Conservation (phyloP, 1,284 basidiomycete species). For the Puccinia horiana region DNA sequence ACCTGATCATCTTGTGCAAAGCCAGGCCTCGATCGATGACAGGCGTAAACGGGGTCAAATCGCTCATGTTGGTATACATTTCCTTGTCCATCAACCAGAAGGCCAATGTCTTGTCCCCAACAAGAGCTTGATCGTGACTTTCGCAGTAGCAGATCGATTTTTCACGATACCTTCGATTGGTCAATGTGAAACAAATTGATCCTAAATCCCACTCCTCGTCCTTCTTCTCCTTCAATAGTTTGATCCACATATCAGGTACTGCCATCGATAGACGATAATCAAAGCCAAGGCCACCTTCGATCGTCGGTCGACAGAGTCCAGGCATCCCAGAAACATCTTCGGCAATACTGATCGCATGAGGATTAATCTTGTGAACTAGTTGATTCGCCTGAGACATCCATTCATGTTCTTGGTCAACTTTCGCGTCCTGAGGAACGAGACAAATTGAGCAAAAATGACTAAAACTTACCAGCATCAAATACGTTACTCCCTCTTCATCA, state of each 20-base stretch:
- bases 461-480: conserved; percentile 87
- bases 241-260: conserved; percentile 99
- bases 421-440: background rate
- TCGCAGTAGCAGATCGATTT: conserved; percentile 93
- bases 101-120: conserved; percentile 95
- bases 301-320: conserved; percentile 77
- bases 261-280: conserved; percentile 98
- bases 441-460: background rate
- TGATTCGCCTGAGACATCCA: conserved; percentile 74
- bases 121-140: conserved; percentile 94
- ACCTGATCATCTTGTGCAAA: conserved; percentile 98
- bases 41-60: conserved; percentile 79
- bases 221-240: conserved; percentile 85
- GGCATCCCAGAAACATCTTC: conserved; percentile 99
- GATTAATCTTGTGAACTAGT: conserved; percentile 78
- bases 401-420: background rate
- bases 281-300: conserved; percentile 87
- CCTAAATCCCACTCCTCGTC: conserved; percentile 88
- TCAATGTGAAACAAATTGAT: conserved; percentile 84
- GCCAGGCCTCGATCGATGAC: conserved; percentile 84
- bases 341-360: conserved; percentile 82
- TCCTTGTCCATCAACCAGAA: conserved; percentile 99
- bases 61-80: conserved; percentile 98
- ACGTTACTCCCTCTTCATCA: conserved; percentile 86
- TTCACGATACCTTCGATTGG: conserved; percentile 83